These are phyloP conservation scores for Calonectria henricotiae DNA, from an alignment of 2,329 filamentous ascomycete genomes.

Conservation along the genomic window DNA sequence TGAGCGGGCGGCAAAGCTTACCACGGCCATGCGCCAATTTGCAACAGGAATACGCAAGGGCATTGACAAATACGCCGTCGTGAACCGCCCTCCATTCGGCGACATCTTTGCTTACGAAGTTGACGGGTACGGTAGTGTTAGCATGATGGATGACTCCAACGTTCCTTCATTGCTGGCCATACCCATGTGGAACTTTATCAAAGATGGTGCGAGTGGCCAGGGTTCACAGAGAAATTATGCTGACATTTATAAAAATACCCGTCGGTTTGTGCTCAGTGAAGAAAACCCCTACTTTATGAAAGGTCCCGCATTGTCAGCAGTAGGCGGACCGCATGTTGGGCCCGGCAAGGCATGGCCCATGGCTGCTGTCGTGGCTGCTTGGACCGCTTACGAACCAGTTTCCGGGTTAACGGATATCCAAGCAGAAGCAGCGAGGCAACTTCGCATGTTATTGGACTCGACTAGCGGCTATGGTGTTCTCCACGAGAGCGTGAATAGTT, in stretches of 20 bases:
- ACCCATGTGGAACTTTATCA: conserved; percentile 5
- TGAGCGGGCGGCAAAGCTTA: not conserved
- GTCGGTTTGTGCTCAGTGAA: conserved; percentile 1
- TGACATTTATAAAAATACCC: conserved; percentile 15
- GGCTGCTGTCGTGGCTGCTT: not conserved
- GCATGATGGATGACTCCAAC: conserved; percentile 17
- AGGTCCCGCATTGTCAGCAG: not conserved
- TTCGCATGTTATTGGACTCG: not conserved
- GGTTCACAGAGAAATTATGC: not conserved
- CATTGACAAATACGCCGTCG: not conserved
- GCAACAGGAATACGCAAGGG: conserved; percentile 3
- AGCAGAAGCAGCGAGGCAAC: not conserved
- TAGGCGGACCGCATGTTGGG: conserved; percentile 5
- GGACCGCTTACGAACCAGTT: not conserved
- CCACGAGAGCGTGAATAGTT: conserved; percentile 13
- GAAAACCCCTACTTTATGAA: conserved; percentile 12
- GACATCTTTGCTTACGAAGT: conserved; percentile 16
- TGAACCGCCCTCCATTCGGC: conserved; percentile 1
- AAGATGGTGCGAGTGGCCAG: not conserved
- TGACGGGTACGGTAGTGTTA: not conserved
- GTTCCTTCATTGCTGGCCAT: not conserved
- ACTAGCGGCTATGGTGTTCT: conserved; percentile 3
- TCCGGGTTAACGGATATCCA: not conserved
- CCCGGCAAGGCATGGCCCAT: conserved; percentile 19
- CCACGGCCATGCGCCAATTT: not conserved